Base-by-base conservation (phyloP, 176 grass and related monocot genomes). In the Oropetium thomaeum region DNA sequence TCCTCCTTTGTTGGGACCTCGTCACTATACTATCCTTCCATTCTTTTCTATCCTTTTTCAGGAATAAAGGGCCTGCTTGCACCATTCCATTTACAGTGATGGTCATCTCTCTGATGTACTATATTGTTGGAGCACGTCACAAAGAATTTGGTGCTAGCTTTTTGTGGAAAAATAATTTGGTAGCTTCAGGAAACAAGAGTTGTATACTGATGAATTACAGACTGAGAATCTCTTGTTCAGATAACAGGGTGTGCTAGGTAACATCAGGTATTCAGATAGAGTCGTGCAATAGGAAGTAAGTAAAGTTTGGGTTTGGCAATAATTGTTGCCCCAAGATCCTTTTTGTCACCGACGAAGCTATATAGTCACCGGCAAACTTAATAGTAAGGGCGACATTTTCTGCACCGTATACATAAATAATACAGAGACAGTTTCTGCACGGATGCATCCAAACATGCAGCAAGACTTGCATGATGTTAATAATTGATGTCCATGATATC, bases 41-140 rank as follows among this genome's bases (percentile, higher is more conserved):
- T 19, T 16, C 31, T 23, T 28, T 19, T 10, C 27, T 77, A 43
- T 63, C 22, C 26, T 17, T 33, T 70, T 70, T 25, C 1, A 10
- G 13, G n/a, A 23, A 38, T n/a, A 52, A 31, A 71, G 9, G 29
- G 8, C 28, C 22, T 43, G 19, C 4, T 63, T 51, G 33, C 1
- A 65, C 35, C 57, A 63, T 75, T 69, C 83, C n/a, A 37, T 49
- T 74, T 30, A 26, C 22, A 55, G 48, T 51, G 48, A 51, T n/a
- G 48, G 48, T n/a, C 48, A n/a, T 51, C 20, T 51, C 20, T 51
- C 17, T 51, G 20, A 55, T 55, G 19, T 20, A 49, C 5, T 27
- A 23, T 65, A 58, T 45, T 33, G 34, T 39, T 49, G 40, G 39
- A 41, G 9, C 22, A n/a, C n/a, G n/a, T n/a, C n/a, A n/a, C 11